Evolutionary conservation across 2,329 filamentous ascomycete genomes (phyloP), one percentile per base, ranked within the genome.

Genomic region (Microcera coccophila): DNA sequence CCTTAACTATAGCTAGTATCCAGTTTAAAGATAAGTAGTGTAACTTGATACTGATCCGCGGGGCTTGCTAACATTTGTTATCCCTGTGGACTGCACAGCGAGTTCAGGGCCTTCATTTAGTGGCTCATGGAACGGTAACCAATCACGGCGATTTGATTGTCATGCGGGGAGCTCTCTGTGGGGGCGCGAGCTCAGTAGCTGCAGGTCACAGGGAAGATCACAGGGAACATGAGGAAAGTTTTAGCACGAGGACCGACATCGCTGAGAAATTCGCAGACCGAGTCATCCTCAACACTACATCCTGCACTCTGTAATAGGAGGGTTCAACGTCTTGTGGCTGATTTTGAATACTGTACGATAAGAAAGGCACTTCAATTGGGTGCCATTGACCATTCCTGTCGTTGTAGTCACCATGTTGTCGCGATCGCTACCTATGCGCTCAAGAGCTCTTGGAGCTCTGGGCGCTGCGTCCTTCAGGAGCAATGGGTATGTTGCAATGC

Each of bases 151-250:
- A 26, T 35, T 24, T 32, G 46, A 48, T 59, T 59, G 55, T 59
- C 55, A 59, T 59, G 57, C 57, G 57, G 57, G 56, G 56, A 57
- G 49, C 42, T 32, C 43, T 46, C 38, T 28, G 38, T 49, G 47
- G 43, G 47, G 48, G 47, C 34, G 5, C 31, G 32, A 33, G 26
- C 43, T 28, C 48, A 32, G 8, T 32, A n/a, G 29, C 29, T 32
- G 29, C 36, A 47, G 44, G 60, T 63, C 58, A 63, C 61, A 64
- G 61, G 61, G 60, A 60, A 61, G 55, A 62, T 58, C 59, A 65
- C 61, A 64, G 59, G 61, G 59, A 47, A 8, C 29, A 57, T 35
- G 46, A 43, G 46, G 52, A 54, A 57, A 52, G 52, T 55, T 53
- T 48, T 49, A 51, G 50, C 39, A 53, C 8, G n/a, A n/a, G 12